Base-by-base conservation (phyloP, 768 basidiomycete genomes). In the Psilocybe sp. region DNA sequence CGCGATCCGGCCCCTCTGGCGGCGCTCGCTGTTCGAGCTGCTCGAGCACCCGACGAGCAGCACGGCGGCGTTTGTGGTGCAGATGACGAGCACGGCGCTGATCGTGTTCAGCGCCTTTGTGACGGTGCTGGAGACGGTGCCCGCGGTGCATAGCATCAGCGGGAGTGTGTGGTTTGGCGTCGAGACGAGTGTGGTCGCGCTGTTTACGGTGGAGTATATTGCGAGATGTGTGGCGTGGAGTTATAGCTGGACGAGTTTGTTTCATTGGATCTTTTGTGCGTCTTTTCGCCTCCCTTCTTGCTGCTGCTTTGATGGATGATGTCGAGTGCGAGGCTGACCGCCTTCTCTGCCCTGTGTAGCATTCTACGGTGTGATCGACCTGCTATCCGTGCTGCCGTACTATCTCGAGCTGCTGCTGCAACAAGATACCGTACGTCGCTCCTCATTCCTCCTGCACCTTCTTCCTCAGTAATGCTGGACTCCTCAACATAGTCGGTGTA, bases 181-280 rank as follows among this genome's bases (percentile, higher is more conserved):
- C 16, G 93, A 95, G 69, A 92, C 92, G 14, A 84, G 78, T 45
- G 67, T 95, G 9, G 92, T 95, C 19, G 81, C 85, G 42, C 64
- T 94, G 2, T 96, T 95, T 65, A 94, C 93, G 0, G 74, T 92
- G 50, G 93, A 97, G 67, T 95, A 90, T 62, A 64, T 85, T 20
- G 80, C 80, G 11, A 72, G 89, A 33, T 80, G 80, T 60, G 49
- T 89, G 1, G 90, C 89, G n/a, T 89, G 80, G 85, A 92, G 82
- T 60, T 77, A 66, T 50, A 77, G 80, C 0, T 85, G 80, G 87
- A 69, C 69, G 31, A 72, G 74, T 12, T 68, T 89, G 32, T 67
- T 79, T 19, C 74, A 73, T 60, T 92, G 89, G 89, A 58, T 80
- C 14, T 74, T 81, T 34, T 92, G 90, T 92, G 56, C 50, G 70